Conservation (phyloP, 257 asterid species). For the Forsythia suspensa region DNA sequence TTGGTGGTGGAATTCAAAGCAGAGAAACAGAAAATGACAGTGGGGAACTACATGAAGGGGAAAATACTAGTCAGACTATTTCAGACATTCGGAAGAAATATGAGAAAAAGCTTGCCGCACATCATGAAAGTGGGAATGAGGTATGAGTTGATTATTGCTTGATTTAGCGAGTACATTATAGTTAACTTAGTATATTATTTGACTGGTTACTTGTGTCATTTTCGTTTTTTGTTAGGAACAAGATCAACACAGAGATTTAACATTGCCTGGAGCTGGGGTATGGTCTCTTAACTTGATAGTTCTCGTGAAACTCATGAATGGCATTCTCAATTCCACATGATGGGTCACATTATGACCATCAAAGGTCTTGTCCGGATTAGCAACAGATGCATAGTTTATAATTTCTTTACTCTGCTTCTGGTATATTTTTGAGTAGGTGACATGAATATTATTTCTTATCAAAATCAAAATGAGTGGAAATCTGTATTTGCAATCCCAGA, state of each 20-base stretch:
- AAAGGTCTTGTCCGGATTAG: constrained; percentile 9
- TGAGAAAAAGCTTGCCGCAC: constrained; percentile 91
- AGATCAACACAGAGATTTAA: constrained; percentile 67
- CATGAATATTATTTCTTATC: not conserved
- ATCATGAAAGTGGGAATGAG: constrained; percentile 73
- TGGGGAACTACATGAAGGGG: constrained; percentile 63
- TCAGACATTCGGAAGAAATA: constrained; percentile 92
- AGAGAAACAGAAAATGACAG: constrained; percentile 59
- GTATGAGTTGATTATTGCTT: constrained; percentile 39
- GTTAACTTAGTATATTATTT: constrained; percentile 12
- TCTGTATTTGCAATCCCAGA: not conserved
- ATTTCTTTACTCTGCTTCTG: constrained; percentile 5
- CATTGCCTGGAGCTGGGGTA: constrained; percentile 98
- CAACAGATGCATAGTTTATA: constrained; percentile 6
- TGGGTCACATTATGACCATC: not conserved
- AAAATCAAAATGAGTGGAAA: not conserved
- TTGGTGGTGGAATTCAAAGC: constrained; percentile 79
- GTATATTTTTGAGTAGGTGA: not conserved
- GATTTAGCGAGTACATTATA: constrained; percentile 19
- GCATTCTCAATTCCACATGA: not conserved
- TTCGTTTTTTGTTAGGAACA: constrained; percentile 51
- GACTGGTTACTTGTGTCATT: constrained; percentile 18
- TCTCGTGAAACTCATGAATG: constrained; percentile 9
- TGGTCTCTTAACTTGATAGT: constrained; percentile 25
- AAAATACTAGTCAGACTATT: constrained; percentile 59